Evolutionary conservation across 176 grass and related monocot species (phyloP).

Genomic region (Tillandsia fasciculata): DNA sequence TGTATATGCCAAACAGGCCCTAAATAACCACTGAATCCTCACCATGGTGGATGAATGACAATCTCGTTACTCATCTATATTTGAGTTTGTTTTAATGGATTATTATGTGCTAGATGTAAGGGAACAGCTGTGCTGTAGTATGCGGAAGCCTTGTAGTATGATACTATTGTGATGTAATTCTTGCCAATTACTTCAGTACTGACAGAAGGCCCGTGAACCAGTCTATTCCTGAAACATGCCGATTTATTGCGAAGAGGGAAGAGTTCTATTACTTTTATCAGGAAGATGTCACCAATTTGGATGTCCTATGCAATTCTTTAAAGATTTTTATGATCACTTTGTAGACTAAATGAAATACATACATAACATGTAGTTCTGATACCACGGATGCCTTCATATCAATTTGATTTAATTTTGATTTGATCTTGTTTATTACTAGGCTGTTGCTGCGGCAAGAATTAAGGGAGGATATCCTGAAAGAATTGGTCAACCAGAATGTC

Average conservation of each 20-base stretch:
- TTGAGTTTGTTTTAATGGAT: too few species aligned
- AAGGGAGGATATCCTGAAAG: conserved; percentile 85
- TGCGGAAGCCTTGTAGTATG: neutral
- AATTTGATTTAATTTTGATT: conserved; percentile 20
- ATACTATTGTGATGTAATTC: neutral
- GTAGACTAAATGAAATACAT: neutral
- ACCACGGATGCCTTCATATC: neutral
- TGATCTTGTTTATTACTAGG: conserved; percentile 36
- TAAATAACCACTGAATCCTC: too few species aligned
- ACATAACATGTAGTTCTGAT: neutral
- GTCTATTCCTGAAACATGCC: neutral
- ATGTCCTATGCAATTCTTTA: neutral
- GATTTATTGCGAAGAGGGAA: neutral
- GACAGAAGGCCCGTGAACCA: neutral
- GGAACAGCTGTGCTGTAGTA: neutral
- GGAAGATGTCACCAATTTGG: neutral
- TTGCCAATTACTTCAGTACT: neutral
- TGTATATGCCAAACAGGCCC: too few species aligned
- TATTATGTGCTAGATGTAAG: too few species aligned
- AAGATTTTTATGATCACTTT: neutral
- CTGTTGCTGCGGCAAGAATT: conserved; percentile 73
- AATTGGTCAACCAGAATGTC: conserved; percentile 72
- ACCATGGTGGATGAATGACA: too few species aligned
- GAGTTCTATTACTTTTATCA: neutral
- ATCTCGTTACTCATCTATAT: too few species aligned